These are phyloP conservation scores for Fusarium luffae DNA, from an alignment of 2,329 filamentous ascomycete genomes.

Conservation along the genomic window DNA sequence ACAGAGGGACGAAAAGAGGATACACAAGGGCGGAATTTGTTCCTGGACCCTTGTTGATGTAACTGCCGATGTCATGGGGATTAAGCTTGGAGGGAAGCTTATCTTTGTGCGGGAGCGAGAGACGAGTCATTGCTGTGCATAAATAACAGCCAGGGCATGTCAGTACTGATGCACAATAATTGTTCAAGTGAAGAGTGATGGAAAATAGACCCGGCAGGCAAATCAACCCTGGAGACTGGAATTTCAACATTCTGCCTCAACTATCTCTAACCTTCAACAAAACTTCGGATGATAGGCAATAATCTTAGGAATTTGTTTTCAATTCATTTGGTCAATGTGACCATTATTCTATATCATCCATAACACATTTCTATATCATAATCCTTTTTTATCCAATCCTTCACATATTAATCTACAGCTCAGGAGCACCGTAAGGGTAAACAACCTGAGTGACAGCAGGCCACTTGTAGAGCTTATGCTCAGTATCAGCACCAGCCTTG, in stretches of 20 bases:
- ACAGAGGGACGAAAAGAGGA: neutral
- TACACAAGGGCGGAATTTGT: neutral
- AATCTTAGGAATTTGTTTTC: neutral
- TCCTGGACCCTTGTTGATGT: neutral
- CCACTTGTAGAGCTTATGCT: slow-evolving; percentile 16
- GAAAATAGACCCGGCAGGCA: neutral
- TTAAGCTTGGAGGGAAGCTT: slow-evolving; percentile 32
- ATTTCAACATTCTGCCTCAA: neutral
- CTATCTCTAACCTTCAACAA: neutral
- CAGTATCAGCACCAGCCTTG: slow-evolving; percentile 3
- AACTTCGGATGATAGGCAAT: neutral
- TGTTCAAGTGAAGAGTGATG: neutral
- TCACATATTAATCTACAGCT: neutral
- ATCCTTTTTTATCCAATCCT: neutral
- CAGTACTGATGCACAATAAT: neutral
- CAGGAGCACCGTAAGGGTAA: slow-evolving; percentile 12
- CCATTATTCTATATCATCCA: neutral
- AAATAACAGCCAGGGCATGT: neutral
- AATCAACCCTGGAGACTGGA: neutral
- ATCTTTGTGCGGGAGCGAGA: neutral
- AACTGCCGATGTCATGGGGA: slow-evolving; percentile 3
- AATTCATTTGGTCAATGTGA: neutral
- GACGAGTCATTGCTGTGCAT: neutral
- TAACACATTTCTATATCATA: neutral
- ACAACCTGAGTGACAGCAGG: slow-evolving; percentile 13